A percentile compares a stretch with the other conserved stretches of the same genome.
Evolutionary conservation across 257 asterid genomes (phyloP).

Genomic region (Solanum peruvianum): DNA sequence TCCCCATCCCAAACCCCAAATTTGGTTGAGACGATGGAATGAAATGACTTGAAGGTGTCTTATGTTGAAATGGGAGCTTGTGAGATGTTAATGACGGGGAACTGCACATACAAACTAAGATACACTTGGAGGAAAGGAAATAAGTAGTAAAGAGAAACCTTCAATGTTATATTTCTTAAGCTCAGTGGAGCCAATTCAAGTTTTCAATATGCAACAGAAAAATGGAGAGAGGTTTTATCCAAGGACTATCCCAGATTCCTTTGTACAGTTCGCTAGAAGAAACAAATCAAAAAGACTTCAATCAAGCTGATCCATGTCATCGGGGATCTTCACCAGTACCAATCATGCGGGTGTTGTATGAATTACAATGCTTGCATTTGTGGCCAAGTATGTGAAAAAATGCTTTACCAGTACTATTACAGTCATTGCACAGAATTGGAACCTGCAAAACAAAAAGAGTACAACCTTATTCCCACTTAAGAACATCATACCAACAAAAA

Average conservation of each 20-base stretch:
- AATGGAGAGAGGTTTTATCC: background rate
- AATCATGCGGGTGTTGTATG: conserved; percentile 72
- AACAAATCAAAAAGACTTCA: background rate
- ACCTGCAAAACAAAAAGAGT: conserved; percentile 36
- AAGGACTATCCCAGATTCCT: background rate
- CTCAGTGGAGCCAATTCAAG: background rate
- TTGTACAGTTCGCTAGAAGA: background rate
- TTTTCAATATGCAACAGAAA: background rate
- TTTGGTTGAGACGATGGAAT: background rate
- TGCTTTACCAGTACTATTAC: conserved; percentile 56
- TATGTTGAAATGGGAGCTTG: no score
- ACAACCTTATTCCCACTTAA: background rate
- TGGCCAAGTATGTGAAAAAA: conserved; percentile 74
- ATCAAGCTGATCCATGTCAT: conserved; percentile 5
- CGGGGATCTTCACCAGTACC: conserved; percentile 23
- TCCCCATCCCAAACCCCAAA: background rate
- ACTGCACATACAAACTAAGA: background rate
- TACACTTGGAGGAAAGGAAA: background rate
- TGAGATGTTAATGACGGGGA: no score
- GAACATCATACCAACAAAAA: background rate
- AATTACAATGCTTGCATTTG: conserved; percentile 66
- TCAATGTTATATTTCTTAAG: background rate
- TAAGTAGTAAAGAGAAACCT: background rate
- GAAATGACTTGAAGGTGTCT: background rate
- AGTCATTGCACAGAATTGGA: conserved; percentile 69